A percentile compares a stretch with the other conserved stretches of the same genome.
phyloP scores from a whole-genome alignment of 352 stramenopile species.

The Phytophthora brassicae region DNA sequence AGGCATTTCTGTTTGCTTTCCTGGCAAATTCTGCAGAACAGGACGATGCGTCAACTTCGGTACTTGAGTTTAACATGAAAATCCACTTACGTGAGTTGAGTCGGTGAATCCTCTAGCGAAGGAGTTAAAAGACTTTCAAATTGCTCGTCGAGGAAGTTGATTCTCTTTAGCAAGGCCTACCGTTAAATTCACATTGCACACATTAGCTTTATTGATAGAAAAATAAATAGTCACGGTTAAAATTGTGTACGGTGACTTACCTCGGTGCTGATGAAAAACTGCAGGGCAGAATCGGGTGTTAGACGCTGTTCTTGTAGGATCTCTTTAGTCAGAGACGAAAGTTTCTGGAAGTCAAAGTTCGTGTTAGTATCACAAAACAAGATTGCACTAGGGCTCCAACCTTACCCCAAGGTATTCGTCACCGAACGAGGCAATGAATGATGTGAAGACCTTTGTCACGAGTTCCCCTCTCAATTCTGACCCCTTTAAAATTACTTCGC shows the following conservation, averaged over 20 bases:
- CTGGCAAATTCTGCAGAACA: constrained; percentile 63
- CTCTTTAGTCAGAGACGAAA: constrained; percentile 48
- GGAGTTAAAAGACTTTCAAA: constrained; percentile 51
- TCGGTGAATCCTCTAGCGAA: constrained; percentile 48
- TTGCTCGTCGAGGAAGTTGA: constrained; percentile 64
- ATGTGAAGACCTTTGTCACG: constrained; percentile 68
- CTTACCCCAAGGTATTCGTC: constrained; percentile 68
- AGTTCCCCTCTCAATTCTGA: constrained; percentile 68
- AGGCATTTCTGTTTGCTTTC: constrained; percentile 73
- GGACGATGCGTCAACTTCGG: background rate
- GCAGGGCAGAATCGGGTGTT: constrained; percentile 50
- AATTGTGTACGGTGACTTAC: constrained; percentile 22
- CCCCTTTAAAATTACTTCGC: constrained; percentile 66
- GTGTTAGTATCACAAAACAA: background rate
- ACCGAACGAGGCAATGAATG: constrained; percentile 55
- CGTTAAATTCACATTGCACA: background rate
- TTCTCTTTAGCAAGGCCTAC: constrained; percentile 58
- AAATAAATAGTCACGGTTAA: too few species aligned
- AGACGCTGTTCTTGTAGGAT: constrained; percentile 70
- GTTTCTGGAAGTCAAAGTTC: constrained; percentile 43
- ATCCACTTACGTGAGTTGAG: constrained; percentile 65
- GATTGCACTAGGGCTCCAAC: background rate
- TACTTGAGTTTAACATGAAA: background rate
- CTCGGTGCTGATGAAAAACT: constrained; percentile 73
- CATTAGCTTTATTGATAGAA: background rate